These are phyloP conservation scores for Aspergillus sp. DNA, from an alignment of 2,329 filamentous ascomycete genomes.

Conservation along the genomic window DNA sequence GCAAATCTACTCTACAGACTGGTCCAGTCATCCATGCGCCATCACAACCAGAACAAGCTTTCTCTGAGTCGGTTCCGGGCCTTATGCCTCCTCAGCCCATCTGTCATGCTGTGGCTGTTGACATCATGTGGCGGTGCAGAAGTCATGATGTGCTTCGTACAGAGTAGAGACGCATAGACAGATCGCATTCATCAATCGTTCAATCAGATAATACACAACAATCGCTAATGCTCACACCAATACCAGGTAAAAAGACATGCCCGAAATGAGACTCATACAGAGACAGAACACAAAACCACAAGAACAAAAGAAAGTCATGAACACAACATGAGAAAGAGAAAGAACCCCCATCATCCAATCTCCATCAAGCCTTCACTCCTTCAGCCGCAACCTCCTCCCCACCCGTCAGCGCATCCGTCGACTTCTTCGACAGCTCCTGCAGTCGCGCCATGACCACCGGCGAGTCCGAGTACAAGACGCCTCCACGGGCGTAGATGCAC, in stretches of 20 bases:
- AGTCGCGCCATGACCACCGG: constrained; percentile 39
- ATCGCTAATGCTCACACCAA: background rate
- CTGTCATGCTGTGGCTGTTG: no score
- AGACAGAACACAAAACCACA: background rate
- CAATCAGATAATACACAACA: no score
- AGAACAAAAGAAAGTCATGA: background rate
- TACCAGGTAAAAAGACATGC: background rate
- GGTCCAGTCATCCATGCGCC: background rate
- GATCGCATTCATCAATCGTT: no score
- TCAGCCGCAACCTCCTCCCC: constrained; percentile 1
- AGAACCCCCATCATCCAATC: background rate
- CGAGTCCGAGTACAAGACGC: constrained; percentile 52
- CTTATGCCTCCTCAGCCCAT: no score
- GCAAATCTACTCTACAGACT: no score
- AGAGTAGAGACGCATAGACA: no score
- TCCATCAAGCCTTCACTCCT: background rate
- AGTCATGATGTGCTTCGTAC: no score
- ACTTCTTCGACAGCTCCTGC: constrained; percentile 39
- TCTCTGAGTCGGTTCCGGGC: no score
- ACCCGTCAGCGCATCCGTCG: constrained; percentile 14
- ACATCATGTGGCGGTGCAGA: no score
- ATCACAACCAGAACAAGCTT: background rate
- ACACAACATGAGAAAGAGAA: constrained; percentile 3
- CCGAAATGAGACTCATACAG: background rate
- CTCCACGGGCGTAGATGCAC: constrained; percentile 51